phyloP scores from a whole-genome alignment of 768 basidiomycete species.

The Tulasnella sp. region DNA sequence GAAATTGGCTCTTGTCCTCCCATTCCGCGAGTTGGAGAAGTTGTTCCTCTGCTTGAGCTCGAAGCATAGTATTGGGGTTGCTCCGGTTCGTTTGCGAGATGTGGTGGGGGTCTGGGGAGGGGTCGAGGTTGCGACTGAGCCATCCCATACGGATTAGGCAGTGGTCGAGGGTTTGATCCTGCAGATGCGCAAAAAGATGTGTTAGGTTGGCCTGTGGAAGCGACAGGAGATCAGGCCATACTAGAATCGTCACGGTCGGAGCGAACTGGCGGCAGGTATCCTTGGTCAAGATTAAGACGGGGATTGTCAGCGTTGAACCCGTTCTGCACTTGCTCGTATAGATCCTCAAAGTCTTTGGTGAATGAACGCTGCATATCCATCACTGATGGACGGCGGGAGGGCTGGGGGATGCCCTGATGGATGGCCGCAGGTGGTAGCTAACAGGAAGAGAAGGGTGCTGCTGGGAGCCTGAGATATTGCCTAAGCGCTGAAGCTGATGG shows the following conservation, averaged over 20 bases:
- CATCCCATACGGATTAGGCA: constrained; percentile 10
- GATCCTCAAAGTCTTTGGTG: constrained; percentile 41
- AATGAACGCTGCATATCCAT: constrained; percentile 7
- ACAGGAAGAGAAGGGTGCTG: constrained; percentile 7
- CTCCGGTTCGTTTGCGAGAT: neutral
- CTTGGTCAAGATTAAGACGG: constrained; percentile 14
- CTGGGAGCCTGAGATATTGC: constrained; percentile 19
- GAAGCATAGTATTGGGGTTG: neutral
- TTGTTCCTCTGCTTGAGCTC: neutral
- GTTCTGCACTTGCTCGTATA: constrained; percentile 54
- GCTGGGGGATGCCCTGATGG: constrained; percentile 4
- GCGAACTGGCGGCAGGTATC: neutral
- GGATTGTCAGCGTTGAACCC: constrained; percentile 15
- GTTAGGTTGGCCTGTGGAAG: neutral
- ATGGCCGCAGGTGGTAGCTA: neutral
- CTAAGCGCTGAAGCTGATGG: constrained; percentile 16
- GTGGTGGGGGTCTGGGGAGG: constrained; percentile 13
- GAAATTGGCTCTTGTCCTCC: neutral
- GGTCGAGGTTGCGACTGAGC: constrained; percentile 4
- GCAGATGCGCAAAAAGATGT: neutral
- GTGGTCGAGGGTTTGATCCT: constrained; percentile 19
- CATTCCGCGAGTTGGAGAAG: neutral
- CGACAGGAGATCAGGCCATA: neutral
- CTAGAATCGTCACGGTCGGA: constrained; percentile 5
- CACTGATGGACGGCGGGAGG: constrained; percentile 34